Conservation (phyloP, 1,139 yeast genomes). For the Candida albicans region DNA sequence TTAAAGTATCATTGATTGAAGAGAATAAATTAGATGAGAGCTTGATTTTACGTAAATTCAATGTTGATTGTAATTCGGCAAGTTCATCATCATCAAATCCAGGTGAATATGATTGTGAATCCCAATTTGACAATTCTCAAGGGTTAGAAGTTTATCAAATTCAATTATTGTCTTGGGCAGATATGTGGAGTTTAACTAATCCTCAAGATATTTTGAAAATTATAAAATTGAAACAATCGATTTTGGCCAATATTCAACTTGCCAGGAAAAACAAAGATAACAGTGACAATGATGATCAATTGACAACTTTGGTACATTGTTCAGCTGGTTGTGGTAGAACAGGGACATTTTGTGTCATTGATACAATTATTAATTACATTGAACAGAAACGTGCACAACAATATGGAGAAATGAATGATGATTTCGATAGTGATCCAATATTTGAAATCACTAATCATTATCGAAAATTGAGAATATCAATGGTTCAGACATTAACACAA, state of each 20-base stretch:
- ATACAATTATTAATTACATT: constrained; percentile 55
- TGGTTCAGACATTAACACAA: constrained; percentile 77
- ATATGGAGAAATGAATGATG: constrained; percentile 15
- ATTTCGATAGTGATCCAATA: constrained; percentile 27
- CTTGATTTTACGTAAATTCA: constrained; percentile 37
- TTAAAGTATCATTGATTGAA: constrained; percentile 30
- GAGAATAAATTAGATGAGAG: constrained; percentile 18
- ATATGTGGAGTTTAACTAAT: constrained; percentile 44
- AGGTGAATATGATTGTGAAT: too few relatives aligned
- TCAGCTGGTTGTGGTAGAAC: constrained; percentile 87
- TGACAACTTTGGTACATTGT: constrained; percentile 63
- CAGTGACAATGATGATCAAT: constrained; percentile 25
- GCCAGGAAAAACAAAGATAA: constrained; percentile 10
- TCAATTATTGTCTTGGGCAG: constrained; percentile 55
- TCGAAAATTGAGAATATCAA: constrained; percentile 43
- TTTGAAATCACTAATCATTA: constrained; percentile 56
- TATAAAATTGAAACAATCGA: constrained; percentile 36
- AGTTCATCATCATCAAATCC: too few relatives aligned
- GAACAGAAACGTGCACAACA: constrained; percentile 3
- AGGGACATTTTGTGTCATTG: constrained; percentile 76
- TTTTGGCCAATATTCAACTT: constrained; percentile 16
- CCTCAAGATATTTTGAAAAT: constrained; percentile 44
- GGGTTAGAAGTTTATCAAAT: constrained; percentile 39
- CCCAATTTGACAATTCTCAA: too few relatives aligned
- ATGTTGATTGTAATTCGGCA: constrained; percentile 24